A percentile compares a stretch with the other conserved stretches of the same genome.
phyloP scores from a whole-genome alignment of 2,329 filamentous ascomycete genomes.

The Hypoxylon sp. region DNA sequence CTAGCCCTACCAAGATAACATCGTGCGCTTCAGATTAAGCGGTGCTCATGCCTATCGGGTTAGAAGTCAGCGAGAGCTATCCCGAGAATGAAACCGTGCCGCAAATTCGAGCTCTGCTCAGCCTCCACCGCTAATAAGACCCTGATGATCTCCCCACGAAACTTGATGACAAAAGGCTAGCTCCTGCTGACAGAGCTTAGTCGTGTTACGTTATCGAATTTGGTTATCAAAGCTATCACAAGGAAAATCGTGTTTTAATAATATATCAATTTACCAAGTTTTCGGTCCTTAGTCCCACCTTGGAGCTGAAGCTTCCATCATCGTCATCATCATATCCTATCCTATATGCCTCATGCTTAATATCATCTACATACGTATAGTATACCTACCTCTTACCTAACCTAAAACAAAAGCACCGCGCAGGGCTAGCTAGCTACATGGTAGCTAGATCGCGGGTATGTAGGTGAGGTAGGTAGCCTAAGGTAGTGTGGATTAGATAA shows the following conservation, averaged over 20 bases:
- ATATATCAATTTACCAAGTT: constrained; percentile 2
- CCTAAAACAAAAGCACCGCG: constrained; percentile 29
- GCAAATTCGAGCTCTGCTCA: constrained; percentile 11
- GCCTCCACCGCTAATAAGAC: constrained; percentile 10
- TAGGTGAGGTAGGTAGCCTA: not conserved
- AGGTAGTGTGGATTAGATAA: constrained; percentile 8
- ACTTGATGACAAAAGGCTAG: constrained; percentile 29
- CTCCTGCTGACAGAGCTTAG: constrained; percentile 31
- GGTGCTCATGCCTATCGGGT: not conserved
- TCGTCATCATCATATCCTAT: not conserved
- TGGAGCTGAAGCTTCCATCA: not conserved
- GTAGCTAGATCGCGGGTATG: too few species aligned
- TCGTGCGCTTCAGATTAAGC: not conserved
- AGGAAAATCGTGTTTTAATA: constrained; percentile 1
- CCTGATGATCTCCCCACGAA: constrained; percentile 26
- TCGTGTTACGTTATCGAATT: constrained; percentile 35
- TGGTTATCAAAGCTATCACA: constrained; percentile 16
- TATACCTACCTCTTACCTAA: constrained; percentile 8
- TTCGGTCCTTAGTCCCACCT: constrained; percentile 7
- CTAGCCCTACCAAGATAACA: constrained; percentile 7
- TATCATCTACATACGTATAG: not conserved
- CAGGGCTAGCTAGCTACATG: constrained; percentile 8
- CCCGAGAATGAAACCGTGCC: constrained; percentile 12
- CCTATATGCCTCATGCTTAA: not conserved
- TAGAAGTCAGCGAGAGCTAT: constrained; percentile 1